Evolutionary conservation across 768 basidiomycete genomes (phyloP), one percentile per base, ranked within the genome.

Genomic region (Pisolithus microcarpus): DNA sequence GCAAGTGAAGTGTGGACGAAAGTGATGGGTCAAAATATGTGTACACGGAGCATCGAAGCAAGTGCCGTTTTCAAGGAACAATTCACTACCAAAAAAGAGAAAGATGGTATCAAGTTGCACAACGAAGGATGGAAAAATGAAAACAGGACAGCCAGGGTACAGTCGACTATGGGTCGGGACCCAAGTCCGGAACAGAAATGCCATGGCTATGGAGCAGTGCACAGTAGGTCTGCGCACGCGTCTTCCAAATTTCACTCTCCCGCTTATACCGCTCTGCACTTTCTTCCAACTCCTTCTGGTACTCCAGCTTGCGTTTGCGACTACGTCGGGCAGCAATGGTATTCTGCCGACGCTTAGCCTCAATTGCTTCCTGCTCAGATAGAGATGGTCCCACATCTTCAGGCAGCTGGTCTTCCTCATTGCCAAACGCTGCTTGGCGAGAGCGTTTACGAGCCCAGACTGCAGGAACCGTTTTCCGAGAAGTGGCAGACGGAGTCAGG

Each of bases 321-420:
- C 82, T 85, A 28, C 85, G 78, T 2, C 91, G 79, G 6, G 92
- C 92, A 0, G 91, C 91, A 5, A 91, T 67, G 2, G 91, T 92
- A 58, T 95, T 95, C 69, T 84, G 82, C 8, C 83, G 76, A 28
- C 91, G 80, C 72, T 91, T 92, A 39, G 76, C 77, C 58, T 82
- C 84, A 56, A 87, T 87, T 57, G 83, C 82, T 61, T 85, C 80
- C 59, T 80, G 70, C 58, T 81, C 80, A 1, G 77, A 74, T 2
- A 75, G 68, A 0, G 76, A 71, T 11, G 78, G 72, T 11, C 64
- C 65, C 19, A 71, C 63, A 34, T 74, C 70, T 13, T 75, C 74
- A 18, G 65, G 69, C 21, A 73, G 68, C 42, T 77, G 75, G 23
- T 85, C 82, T 38, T 69, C 70, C 54, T 82, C 80, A 1, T 66